Evolutionary conservation across 164 flowering plant species (phyloP), one percentile per base, ranked within the genome.

Genomic region (Magnolia kwangsiensis): DNA sequence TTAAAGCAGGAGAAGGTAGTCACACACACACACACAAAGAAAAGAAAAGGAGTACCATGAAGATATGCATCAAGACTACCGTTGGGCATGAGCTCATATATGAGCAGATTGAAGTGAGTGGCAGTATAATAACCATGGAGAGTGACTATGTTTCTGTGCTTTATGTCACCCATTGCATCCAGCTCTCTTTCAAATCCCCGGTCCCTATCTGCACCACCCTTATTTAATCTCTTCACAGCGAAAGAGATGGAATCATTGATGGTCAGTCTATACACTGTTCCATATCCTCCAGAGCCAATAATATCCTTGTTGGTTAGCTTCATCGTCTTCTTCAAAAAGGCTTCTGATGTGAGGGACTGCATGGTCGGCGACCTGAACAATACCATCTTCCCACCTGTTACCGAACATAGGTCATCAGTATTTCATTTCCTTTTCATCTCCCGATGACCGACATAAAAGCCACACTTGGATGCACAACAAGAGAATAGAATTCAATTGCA

Each of bases 61-160:
- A 96, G 90, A 50, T 79, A 74, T 31, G 83, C 13, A 78, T 92
- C 89, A 76, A 96, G 78, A 66, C 98, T 90, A 80, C 98, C 99
- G 85, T 94, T 92, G 7, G 94, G 96, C 99, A 96, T 96, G 1
- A 94, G 89, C 76, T 92, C 98, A 81, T 91, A 96, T 31, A 96
- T 90, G 69, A 96, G 95, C 78, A 94, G 95, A 81, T 94, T 91
- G 74, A 88, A 91, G 37, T 88, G 88, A 72, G 90, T 84, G 16
- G 94, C 83, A 50, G 89, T 87, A 86, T 84, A 96, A 71, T 94
- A 93, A 80, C 98, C 99, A 82, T 90, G 89, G 65, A 94, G 97
- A 67, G 91, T 88, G 9, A 96, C 89, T 66, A 96, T 89, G 77
- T 96, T 96, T 27, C 95, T 78, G 69, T 96, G 99, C 86, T 94